Evolutionary conservation across 169 alveolate genomes (phyloP), one percentile per base, ranked within the genome.

Genomic region (Babesia divergens): DNA sequence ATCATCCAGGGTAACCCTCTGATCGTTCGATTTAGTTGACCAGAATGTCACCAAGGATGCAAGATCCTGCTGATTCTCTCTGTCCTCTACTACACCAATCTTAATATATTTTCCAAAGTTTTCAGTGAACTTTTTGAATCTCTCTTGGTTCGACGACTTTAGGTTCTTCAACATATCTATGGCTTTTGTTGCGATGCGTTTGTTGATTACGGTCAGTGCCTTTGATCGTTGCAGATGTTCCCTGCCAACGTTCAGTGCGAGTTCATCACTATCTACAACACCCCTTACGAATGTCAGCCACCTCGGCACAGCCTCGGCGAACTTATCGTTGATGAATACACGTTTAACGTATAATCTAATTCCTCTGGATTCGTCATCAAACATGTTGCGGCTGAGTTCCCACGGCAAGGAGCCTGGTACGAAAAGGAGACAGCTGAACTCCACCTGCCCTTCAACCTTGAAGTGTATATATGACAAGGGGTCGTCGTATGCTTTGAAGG

Each of bases 401-500:
- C 92, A 90, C 29, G 97, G 97, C 44, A 94, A 89, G 40, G 94
- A 85, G n/a, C 94, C 93, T 6, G 98, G 99, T 14, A 95, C 93
- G 75, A 89, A 96, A 55, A 97, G 84, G 32, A 97, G 82, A 35
- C 99, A 91, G 76, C 96, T 96, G 95, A 97, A 98, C 54, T 95
- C 98, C n/a, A 97, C 95, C 89, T 98, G 99, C 34, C 99, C 99
- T 89, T 98, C 99, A 26, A 98, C 99, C 54, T 93, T 93, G 92
- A 97, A 97, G 84, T 98, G 99, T 9, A 96, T 94, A 91, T 96
- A 94, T 37, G 98, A 92, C 53, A 98, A 85, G 7, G 99, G 99
- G 64, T 95, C 99, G 74, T 94, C 97, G 69, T 95, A 94, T 56
- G 97, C 99, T 58, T 95, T 95, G 18, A 97, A 84, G 26, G 97